Percentiles rank a stretch among this genome's conserved stretches.
Evolutionary conservation across 2,329 filamentous ascomycete species (phyloP).

Genomic region (Xylariaceae sp.): DNA sequence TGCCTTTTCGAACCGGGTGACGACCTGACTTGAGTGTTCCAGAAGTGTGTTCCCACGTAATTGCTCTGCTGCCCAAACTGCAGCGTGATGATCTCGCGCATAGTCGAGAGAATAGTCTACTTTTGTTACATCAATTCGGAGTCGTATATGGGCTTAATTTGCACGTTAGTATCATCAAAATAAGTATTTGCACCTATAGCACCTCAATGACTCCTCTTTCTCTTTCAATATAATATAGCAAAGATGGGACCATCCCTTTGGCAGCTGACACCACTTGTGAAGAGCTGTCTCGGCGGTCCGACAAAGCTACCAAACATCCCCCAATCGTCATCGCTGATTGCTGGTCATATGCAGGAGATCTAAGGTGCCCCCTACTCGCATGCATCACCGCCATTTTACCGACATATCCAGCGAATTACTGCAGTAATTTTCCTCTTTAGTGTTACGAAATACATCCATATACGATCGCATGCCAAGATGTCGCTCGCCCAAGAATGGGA

Average conservation of each 20-base stretch:
- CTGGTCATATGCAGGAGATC: slow-evolving; percentile 21
- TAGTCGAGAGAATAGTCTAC: slow-evolving; percentile 45
- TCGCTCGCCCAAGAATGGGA: slow-evolving; percentile 46
- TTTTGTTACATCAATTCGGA: neutral
- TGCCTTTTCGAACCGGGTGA: too few species aligned
- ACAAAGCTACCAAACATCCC: too few species aligned
- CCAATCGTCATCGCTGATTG: too few species aligned
- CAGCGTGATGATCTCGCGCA: slow-evolving; percentile 95
- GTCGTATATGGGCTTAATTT: neutral
- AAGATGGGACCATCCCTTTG: too few species aligned
- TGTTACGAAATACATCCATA: neutral
- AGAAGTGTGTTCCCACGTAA: slow-evolving; percentile 94
- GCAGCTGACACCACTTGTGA: too few species aligned
- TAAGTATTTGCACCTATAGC: too few species aligned
- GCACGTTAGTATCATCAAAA: neutral
- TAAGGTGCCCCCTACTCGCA: neutral
- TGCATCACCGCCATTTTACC: neutral
- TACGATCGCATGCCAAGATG: slow-evolving; percentile 23
- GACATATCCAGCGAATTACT: slow-evolving; percentile 8
- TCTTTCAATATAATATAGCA: too few species aligned
- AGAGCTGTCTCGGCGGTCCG: too few species aligned
- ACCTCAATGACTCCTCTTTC: too few species aligned
- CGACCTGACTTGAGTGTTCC: slow-evolving; percentile 80
- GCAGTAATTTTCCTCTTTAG: neutral
- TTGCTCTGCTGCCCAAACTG: slow-evolving; percentile 94